phyloP scores from a whole-genome alignment of 2,329 filamentous ascomycete species.

The Truncatella angustata region DNA sequence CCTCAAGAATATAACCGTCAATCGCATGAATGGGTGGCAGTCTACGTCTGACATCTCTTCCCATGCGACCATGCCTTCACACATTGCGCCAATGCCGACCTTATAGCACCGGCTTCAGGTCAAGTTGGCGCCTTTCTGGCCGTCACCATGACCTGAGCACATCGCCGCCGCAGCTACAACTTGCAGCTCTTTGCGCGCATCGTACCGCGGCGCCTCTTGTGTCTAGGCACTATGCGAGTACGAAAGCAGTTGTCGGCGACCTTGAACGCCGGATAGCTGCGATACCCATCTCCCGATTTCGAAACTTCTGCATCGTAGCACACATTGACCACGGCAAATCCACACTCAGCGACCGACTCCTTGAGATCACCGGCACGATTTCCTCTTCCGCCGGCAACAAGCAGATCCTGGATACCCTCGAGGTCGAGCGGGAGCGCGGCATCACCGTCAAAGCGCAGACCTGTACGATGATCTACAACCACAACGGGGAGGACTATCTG shows the following conservation, averaged over 20 bases:
- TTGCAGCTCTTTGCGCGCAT: no score
- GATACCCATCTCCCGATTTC: constrained; percentile 76
- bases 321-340: constrained; percentile 99
- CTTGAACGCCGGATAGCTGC: constrained; percentile 63
- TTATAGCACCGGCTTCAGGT: constrained; percentile 19
- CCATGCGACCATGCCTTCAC: constrained; percentile 28
- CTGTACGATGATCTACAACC: constrained; percentile 93
- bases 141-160: neutral
- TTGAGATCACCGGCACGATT: constrained; percentile 94
- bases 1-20: neutral
- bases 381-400: constrained; percentile 77
- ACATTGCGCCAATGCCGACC: constrained; percentile 11
- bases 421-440: constrained; percentile 92
- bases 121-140: constrained; percentile 12
- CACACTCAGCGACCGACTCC: constrained; percentile 85
- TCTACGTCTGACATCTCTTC: constrained; percentile 21
- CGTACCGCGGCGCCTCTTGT: no score
- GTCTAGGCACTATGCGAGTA: constrained; percentile 17
- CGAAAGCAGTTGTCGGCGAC: constrained; percentile 27
- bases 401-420: constrained; percentile 94
- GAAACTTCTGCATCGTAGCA: constrained; percentile 98
- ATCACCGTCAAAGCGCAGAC: constrained; percentile 99
- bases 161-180: neutral
- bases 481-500: constrained; percentile 84
- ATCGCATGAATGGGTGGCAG: constrained; percentile 31